Evolutionary conservation across 192 early-diverging fungal genomes (phyloP), one percentile per base, ranked within the genome.

Genomic region (Haplosporangium gracile): DNA sequence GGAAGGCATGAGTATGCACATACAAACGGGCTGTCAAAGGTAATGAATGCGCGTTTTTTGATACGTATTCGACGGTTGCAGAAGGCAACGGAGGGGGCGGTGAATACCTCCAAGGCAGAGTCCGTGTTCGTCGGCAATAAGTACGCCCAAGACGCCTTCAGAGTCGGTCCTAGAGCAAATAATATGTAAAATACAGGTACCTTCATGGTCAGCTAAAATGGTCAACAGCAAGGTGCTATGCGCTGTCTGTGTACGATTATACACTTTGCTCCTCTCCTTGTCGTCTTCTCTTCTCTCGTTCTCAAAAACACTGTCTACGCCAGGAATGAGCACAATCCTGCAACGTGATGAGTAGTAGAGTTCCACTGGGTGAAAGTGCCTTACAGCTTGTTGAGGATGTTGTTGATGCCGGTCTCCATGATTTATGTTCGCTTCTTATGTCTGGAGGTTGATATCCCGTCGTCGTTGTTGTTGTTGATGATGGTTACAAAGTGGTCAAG

Each of bases 31-130:
- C 15, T 20, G 16, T 5, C 16, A 16, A 18, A 51, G 55, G 8
- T 0, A 29, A 32, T 29, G 13, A 0, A 11, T 4, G 29, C 60
- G 29, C 7, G 18, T 36, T 7, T 18, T 20, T 38, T 26, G 34
- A 32, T 22, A 70, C 26, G 15, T 20, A 6, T 11, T 34, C 38
- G 20, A 72, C 11, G 24, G 5, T 11, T 42, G 26, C n/a, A 47
- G 45, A 47, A 47, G 39, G 70, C 2, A 40, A 36, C 68, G 70
- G 20, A 34, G 38, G 20, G 10, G 5, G 39, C 34, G 42, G 26
- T 77, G 22, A 32, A 15, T 89, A 89, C 88, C 88, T 83, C 88
- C 88, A 53, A 89, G 76, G 39, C 88, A 89, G 13, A 89, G 77
- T 16, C 88, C 88, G 53, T 89, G 81, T 63, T 84, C 82, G 60